These are phyloP conservation scores for Petunia secreta DNA, from an alignment of 257 asterid genomes.

Conservation along the genomic window DNA sequence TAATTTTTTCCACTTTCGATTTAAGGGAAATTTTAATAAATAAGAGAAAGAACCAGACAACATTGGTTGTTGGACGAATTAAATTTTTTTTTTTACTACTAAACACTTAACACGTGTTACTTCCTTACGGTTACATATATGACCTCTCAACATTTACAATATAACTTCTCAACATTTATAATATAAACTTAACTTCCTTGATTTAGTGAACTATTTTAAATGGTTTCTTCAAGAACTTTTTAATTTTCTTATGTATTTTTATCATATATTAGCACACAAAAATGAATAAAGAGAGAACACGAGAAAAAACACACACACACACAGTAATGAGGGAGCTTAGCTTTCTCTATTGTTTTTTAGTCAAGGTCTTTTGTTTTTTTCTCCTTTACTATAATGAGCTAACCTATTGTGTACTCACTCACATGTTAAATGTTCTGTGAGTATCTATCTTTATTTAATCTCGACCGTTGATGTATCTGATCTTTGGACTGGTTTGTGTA, in stretches of 20 bases:
- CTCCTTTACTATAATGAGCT: neutral
- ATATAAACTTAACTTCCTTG: too few species aligned
- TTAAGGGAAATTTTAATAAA: neutral
- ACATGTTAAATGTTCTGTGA: neutral
- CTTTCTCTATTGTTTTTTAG: neutral
- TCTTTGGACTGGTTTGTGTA: neutral
- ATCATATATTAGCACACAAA: neutral
- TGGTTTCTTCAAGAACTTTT: too few species aligned
- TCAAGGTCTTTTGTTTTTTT: neutral
- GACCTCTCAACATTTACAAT: too few species aligned
- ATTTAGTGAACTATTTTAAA: too few species aligned
- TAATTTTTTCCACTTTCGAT: neutral
- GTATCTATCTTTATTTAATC: neutral
- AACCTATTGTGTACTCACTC: neutral
- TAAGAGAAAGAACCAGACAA: neutral
- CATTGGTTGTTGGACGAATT: neutral
- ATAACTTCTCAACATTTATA: too few species aligned
- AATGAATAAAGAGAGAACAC: neutral
- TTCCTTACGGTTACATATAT: neutral
- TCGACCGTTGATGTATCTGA: neutral
- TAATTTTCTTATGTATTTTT: too few species aligned
- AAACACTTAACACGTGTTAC: neutral
- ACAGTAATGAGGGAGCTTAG: neutral
- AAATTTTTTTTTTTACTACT: neutral
- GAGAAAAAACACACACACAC: neutral